Conservation (phyloP, 352 stramenopile species). For the Thalassiosira livingstoniorum region DNA sequence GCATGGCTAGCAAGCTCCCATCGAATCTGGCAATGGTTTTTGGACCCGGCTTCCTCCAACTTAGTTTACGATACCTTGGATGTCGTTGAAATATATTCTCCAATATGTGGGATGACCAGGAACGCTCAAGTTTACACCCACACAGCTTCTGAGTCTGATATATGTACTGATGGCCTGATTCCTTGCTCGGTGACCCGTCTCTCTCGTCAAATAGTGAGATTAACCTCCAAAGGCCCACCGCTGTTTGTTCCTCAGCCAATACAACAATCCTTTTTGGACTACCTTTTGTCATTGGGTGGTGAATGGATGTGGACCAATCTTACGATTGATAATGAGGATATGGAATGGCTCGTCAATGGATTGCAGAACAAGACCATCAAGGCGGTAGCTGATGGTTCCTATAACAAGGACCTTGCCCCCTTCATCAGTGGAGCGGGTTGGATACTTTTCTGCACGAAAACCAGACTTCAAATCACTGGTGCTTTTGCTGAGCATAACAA, state of each 20-base stretch:
- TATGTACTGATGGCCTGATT: not conserved
- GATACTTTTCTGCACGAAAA: slow-evolving; percentile 2
- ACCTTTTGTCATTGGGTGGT: not conserved
- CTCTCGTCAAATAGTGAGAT: not conserved
- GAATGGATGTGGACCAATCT: not conserved
- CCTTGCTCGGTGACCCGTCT: not conserved
- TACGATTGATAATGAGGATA: not conserved
- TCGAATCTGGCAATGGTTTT: not conserved
- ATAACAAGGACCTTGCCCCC: not conserved
- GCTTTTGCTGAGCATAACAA: slow-evolving; percentile 2
- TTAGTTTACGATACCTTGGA: not conserved
- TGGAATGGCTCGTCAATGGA: slow-evolving; percentile 2
- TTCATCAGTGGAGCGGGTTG: slow-evolving; percentile 21
- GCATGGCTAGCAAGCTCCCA: not conserved
- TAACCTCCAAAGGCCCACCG: not conserved
- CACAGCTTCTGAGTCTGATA: no score
- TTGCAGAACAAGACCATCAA: slow-evolving; percentile 7
- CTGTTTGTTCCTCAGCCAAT: not conserved
- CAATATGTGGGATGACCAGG: not conserved
- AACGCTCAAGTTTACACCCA: no score
- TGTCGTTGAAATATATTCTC: not conserved
- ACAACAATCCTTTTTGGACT: not conserved
- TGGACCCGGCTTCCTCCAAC: not conserved
- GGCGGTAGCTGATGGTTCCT: slow-evolving; percentile 28
- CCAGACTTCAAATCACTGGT: not conserved